phyloP scores from a whole-genome alignment of 768 basidiomycete species.

The Mycena kentingensis region DNA sequence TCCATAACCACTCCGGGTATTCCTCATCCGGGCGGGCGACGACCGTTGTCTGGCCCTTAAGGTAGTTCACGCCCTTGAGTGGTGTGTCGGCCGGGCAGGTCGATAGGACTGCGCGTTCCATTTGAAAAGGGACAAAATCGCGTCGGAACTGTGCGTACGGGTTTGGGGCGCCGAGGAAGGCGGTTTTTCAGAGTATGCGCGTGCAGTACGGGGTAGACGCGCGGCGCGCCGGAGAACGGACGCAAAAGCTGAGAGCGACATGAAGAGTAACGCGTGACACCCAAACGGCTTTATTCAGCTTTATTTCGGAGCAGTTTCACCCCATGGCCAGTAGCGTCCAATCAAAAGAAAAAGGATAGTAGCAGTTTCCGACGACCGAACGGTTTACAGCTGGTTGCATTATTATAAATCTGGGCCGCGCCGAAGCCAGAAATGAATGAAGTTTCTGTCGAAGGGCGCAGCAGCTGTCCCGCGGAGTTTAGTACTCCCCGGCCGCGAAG shows the following conservation, averaged over 20 bases:
- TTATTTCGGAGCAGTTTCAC: no score
- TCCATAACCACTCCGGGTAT: conserved; percentile 93
- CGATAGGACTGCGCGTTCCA: conserved; percentile 36
- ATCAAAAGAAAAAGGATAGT: no score
- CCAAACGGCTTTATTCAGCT: no score
- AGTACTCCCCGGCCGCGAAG: no score
- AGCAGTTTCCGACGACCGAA: no score
- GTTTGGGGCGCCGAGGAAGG: background rate
- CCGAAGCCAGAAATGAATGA: no score
- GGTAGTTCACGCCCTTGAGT: conserved; percentile 77
- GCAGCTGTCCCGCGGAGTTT: no score
- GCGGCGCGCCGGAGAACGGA: conserved; percentile 4
- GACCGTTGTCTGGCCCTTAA: conserved; percentile 80
- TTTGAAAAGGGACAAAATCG: background rate
- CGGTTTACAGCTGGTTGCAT: no score
- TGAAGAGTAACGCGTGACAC: no score
- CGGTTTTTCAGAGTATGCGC: conserved; percentile 10
- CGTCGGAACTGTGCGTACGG: background rate
- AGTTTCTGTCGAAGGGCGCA: no score
- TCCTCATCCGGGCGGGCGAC: conserved; percentile 77
- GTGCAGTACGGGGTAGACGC: conserved; percentile 2
- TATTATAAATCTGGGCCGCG: no score
- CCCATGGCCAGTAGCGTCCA: no score
- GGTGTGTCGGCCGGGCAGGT: conserved; percentile 74
- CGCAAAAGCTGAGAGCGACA: conserved; percentile 10